phyloP scores from a whole-genome alignment of 805 yeast species.

The Wickerhamiella brachini region DNA sequence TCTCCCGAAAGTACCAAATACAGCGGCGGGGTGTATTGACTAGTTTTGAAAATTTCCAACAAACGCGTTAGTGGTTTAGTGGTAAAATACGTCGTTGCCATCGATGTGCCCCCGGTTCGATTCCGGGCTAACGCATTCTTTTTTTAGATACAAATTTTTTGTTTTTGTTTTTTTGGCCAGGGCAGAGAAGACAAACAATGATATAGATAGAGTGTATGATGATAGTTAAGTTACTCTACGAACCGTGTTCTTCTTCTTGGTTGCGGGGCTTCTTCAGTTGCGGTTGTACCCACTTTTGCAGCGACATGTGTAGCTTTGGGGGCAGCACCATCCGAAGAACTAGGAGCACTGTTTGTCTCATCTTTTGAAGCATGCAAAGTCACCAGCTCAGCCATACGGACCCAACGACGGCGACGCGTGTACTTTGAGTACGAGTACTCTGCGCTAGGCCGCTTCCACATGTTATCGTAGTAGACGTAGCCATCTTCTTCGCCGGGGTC shows the following conservation, averaged over 20 bases:
- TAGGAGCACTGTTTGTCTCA: neutral
- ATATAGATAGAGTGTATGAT: too few species aligned
- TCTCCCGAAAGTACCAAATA: too few species aligned
- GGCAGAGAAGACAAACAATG: too few species aligned
- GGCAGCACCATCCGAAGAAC: too few species aligned
- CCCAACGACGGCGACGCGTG: conserved; percentile 92
- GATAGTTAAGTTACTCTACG: neutral
- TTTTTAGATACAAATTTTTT: conserved; percentile 2
- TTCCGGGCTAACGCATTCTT: conserved; percentile 17
- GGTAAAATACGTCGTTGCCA: conserved; percentile 14
- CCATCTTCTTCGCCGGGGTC: conserved; percentile 70
- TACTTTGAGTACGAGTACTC: conserved; percentile 82
- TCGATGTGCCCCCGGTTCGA: conserved; percentile 17
- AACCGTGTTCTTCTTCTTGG: neutral
- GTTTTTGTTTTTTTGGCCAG: too few species aligned
- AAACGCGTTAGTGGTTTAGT: conserved; percentile 11
- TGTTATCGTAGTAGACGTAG: conserved; percentile 75
- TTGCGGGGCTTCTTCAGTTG: neutral
- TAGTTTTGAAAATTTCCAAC: neutral
- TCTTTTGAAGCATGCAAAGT: neutral
- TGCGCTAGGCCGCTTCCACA: conserved; percentile 84
- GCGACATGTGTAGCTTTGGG: neutral
- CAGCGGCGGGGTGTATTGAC: neutral
- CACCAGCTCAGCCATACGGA: conserved; percentile 80
- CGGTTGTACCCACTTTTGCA: neutral